Base-by-base conservation (phyloP, 768 basidiomycete species). In the Clitopilus passeckerianus region DNA sequence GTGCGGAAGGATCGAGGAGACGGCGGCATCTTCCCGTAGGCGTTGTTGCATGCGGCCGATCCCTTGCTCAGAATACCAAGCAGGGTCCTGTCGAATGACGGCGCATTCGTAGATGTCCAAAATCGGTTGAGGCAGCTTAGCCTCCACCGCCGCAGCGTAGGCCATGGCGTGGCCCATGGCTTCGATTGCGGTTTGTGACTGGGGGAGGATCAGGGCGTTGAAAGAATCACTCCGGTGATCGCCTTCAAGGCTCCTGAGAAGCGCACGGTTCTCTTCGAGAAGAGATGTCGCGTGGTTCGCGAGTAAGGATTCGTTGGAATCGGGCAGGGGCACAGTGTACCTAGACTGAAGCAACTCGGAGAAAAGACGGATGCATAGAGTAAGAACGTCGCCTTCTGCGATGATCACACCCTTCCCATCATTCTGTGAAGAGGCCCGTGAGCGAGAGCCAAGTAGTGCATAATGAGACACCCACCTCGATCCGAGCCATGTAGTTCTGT, bases 151-250 rank as follows among this genome's bases (percentile, higher is more conserved):
- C 16, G 81, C 80, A 6, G 83, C 80, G 65, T 86, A 86, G 1
- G 86, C 83, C 43, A 84, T 72, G 15, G 84, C 80, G 65, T 86
- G 83, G 3, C 86, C 86, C 43, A 87, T 81, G n/a, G 86, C 80
- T 71, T 85, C 80, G 56, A 87, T 68, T 6, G 81, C 75, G 12
- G 61, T 59, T 55, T 82, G 78, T 9, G 84, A 80, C 66, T 82
- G 80, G 5, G 84, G 86, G 57, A 87, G 77, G 59, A 86, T 68
- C 55, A 82, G 74, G 6, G 77, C 73, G 66, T 82, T 81, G 70
- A 84, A 85, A 0, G 72, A 66, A 24, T 75, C 72, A 68, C 80
- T 79, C 55, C 83, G 81, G 71, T 84, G 81, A 61, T 75, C 73
- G 30, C 72, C 73, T 7, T 70, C 70, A 37, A 81, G 60, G 12